These are phyloP conservation scores for Fusarium dlaminii DNA, from an alignment of 2,329 filamentous ascomycete genomes.

Conservation along the genomic window DNA sequence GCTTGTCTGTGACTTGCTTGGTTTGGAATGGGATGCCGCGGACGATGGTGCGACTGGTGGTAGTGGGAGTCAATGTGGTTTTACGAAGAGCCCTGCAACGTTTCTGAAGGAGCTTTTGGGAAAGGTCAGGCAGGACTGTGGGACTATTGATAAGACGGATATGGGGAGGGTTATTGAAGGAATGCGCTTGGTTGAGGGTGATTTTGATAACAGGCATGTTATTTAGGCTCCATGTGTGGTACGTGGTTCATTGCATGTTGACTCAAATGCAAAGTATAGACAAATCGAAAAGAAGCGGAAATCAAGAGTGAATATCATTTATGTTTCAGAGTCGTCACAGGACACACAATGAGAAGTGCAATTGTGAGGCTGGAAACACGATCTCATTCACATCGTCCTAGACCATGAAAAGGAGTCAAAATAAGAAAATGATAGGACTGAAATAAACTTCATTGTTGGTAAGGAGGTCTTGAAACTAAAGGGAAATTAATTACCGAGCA, in stretches of 20 bases:
- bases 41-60: conserved; percentile 34
- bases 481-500: background rate
- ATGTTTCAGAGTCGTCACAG: background rate
- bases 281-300: background rate
- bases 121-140: conserved; percentile 50
- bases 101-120: conserved; percentile 51
- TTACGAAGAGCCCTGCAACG: conserved; percentile 47
- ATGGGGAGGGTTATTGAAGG: conserved; percentile 52
- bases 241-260: background rate
- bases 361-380: background rate
- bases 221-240: fast-evolving
- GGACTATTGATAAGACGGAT: conserved; percentile 54
- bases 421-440: background rate
- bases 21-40: conserved; percentile 50
- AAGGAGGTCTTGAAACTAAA: background rate
- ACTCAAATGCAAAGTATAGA: background rate
- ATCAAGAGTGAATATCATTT: fast-evolving
- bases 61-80: conserved; percentile 24
- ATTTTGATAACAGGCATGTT: conserved; percentile 21
- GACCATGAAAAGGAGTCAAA: background rate
- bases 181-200: conserved; percentile 27
- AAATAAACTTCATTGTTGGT: background rate
- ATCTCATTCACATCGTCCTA: fast-evolving
- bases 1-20: conserved; percentile 60
- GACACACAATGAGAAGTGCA: fast-evolving